phyloP scores from a whole-genome alignment of 495 filamentous ascomycete species.

The Tuber borchii region DNA sequence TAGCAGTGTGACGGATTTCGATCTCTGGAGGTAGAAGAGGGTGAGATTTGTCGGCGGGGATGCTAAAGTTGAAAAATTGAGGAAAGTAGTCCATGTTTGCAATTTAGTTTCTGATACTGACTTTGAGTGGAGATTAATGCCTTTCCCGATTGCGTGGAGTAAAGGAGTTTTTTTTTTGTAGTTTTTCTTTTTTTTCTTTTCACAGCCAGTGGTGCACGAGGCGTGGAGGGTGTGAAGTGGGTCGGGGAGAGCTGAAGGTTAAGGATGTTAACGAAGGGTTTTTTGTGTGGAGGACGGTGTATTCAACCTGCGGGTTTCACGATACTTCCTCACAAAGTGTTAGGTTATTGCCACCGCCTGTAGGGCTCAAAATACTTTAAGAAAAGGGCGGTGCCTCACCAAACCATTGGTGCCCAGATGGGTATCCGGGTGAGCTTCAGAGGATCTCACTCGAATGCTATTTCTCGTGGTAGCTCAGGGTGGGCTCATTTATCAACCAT shows the following conservation, averaged over 20 bases:
- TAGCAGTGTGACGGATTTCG: constrained; percentile 1
- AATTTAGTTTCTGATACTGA: neutral
- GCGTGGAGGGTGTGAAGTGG: neutral
- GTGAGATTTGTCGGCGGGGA: constrained; percentile 2
- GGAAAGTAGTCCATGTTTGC: constrained; percentile 3
- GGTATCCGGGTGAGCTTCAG: neutral
- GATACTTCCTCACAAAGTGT: neutral
- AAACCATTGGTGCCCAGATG: neutral
- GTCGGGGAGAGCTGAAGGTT: neutral
- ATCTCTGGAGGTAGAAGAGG: constrained; percentile 15
- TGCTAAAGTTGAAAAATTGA: constrained; percentile 2
- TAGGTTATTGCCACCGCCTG: neutral
- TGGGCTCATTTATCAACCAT: neutral
- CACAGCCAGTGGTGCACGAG: neutral
- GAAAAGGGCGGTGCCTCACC: neutral
- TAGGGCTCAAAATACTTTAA: neutral
- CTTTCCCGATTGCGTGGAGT: neutral
- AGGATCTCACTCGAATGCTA: neutral
- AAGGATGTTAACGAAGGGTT: neutral
- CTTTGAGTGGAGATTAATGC: neutral
- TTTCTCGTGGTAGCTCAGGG: neutral
- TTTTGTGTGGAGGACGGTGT: neutral
- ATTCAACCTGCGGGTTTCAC: neutral
- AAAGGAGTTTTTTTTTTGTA: neutral
- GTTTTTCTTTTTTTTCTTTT: neutral